A percentile compares a stretch with the other conserved stretches of the same genome.
These are phyloP conservation scores for Diaporthe citrichinensis DNA, from an alignment of 2,329 filamentous ascomycete species.

Conservation along the genomic window DNA sequence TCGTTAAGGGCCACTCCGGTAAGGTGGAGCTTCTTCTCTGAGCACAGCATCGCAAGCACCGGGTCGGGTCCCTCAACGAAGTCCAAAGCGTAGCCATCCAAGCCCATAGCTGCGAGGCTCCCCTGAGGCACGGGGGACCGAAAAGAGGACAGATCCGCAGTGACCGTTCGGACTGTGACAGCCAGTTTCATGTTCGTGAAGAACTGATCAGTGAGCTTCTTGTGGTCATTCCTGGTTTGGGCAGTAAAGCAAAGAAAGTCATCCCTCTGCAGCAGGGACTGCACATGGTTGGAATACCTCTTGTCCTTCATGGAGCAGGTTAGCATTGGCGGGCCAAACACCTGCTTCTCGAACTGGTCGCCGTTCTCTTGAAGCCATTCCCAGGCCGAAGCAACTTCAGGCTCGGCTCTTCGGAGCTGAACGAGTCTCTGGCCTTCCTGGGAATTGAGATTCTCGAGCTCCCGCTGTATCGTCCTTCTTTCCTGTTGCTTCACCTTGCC, in stretches of 20 bases:
- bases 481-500: conserved; percentile 58
- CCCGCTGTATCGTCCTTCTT: conserved; percentile 56
- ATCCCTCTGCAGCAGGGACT: conserved; percentile 63
- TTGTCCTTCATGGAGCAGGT: conserved; percentile 84
- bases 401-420: conserved; percentile 72
- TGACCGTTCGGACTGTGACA: conserved; percentile 78
- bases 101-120: conserved; percentile 71
- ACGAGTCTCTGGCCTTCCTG: conserved; percentile 80
- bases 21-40: conserved; percentile 76
- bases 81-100: conserved; percentile 86
- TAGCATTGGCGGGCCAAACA: conserved; percentile 86
- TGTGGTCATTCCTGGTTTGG: conserved; percentile 82
- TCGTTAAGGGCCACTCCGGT: conserved; percentile 76
- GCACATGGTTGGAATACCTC: conserved; percentile 71
- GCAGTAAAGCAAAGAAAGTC: conserved; percentile 80
- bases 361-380: conserved; percentile 85
- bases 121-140: conserved; percentile 66
- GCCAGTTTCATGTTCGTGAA: conserved; percentile 75
- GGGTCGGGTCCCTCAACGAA: conserved; percentile 84
- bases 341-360: conserved; percentile 77
- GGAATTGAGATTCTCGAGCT: conserved; percentile 76
- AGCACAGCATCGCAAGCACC: conserved; percentile 90
- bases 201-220: conserved; percentile 76
- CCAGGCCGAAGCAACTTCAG: conserved; percentile 80
- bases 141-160: conserved; percentile 68